These are phyloP conservation scores for Cladosporium sp. DNA, from an alignment of 2,329 filamentous ascomycete species.

Conservation along the genomic window DNA sequence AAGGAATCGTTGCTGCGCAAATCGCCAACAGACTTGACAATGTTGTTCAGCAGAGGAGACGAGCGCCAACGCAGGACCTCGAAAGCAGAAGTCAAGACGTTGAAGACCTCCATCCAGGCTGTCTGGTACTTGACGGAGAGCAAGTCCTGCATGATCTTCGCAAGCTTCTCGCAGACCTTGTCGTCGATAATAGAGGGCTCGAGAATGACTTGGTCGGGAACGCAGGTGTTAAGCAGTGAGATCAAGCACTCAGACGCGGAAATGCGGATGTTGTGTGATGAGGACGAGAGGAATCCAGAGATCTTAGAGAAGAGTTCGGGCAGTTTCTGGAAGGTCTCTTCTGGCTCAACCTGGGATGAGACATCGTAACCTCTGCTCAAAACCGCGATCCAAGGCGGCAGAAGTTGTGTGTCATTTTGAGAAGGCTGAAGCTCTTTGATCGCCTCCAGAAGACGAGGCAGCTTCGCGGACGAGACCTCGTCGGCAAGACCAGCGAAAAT, in stretches of 20 bases:
- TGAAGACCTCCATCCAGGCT: conserved; percentile 93
- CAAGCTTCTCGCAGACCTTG: conserved; percentile 78
- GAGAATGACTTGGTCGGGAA: conserved; percentile 76
- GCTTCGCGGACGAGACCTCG: conserved; percentile 81
- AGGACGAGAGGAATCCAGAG: conserved; percentile 74
- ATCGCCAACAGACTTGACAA: conserved; percentile 77
- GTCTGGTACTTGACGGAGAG: conserved; percentile 88
- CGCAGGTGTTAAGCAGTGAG: conserved; percentile 85
- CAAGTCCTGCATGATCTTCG: conserved; percentile 66
- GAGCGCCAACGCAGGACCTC: conserved; percentile 82
- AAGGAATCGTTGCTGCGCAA: conserved; percentile 85
- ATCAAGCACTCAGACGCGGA: conserved; percentile 93
- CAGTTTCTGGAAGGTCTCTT: conserved; percentile 87
- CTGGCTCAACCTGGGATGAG: conserved; percentile 78
- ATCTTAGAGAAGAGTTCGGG: conserved; percentile 80
- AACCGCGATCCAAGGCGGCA: conserved; percentile 95
- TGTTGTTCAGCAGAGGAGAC: conserved; percentile 69
- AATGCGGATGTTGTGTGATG: conserved; percentile 87
- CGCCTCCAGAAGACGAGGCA: conserved; percentile 83
- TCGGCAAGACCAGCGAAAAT: conserved; percentile 90
- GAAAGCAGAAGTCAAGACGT: conserved; percentile 80
- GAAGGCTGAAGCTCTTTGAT: conserved; percentile 89
- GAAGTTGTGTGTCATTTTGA: conserved; percentile 86
- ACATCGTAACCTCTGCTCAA: conserved; percentile 93
- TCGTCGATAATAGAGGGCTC: conserved; percentile 92